Evolutionary conservation across 1,139 yeast species (phyloP), one percentile per base, ranked within the genome.

Genomic region (Blastobotrys buckinghamii): DNA sequence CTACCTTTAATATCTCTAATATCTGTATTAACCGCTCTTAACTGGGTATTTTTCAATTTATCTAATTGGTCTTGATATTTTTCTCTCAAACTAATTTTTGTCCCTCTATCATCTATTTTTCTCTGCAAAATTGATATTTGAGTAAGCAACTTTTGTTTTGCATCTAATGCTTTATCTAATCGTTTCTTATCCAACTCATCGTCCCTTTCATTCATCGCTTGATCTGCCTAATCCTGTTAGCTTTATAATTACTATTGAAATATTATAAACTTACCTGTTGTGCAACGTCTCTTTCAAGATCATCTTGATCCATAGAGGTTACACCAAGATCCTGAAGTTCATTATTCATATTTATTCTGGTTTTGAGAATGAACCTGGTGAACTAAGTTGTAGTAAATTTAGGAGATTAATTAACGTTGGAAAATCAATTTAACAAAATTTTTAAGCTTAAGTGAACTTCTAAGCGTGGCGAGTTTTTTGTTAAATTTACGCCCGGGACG

Each of bases 171-270:
- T 62, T 87, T 86, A 12, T 78, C 81, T 15, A 89, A 69, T 49
- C 97, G 73, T 55, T 82, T 84, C 50, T 74, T 70, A 57, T 92
- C 98, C 42, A 84, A 69, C 56, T 85, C 96, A 4, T 77, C 68
- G 50, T 87, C 90, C 50, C 82, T 79, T 42, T 74, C 68, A 1
- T 75, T 68, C 50, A 88, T 73, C 4, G 77, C 79, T 46, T 72
- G 72, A 54, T 81, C 81, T 1, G 96, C 97, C 66, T 78, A 72
- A 81, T 84, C 50, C 74, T 70, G 57, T 92, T 98, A 42, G 84
- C 69, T 56, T 85, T 96, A 4, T 77, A 67, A 50, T 87, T 90
- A 50, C 82, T 79, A 42, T 74, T 68, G 1, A 75, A 68, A 50
- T 88, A 73, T 5, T 77, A 79, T 46, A 72, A 72, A 54, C 81